phyloP scores from a whole-genome alignment of 176 grass and related monocot genomes.

The Melocanna baccifera region DNA sequence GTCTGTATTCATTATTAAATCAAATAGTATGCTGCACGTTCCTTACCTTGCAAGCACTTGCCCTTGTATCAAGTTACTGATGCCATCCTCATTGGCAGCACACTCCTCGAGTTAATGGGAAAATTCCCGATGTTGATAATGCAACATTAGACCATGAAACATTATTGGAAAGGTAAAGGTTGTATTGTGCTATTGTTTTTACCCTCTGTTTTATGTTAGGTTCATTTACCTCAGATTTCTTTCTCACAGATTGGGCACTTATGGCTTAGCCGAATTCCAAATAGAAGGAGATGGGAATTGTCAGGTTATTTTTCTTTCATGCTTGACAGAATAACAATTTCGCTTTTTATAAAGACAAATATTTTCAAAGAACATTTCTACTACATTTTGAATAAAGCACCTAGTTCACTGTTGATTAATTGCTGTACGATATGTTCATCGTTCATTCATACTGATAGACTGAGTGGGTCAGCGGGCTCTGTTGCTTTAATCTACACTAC shows the following conservation, averaged over 20 bases:
- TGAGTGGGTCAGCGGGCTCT: neutral
- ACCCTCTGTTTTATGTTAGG: neutral
- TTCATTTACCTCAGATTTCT: slow-evolving; percentile 7
- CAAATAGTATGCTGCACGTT: slow-evolving; percentile 7
- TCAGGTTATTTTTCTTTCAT: slow-evolving; percentile 57
- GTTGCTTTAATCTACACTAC: slow-evolving; percentile 5
- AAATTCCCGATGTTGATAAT: slow-evolving; percentile 90
- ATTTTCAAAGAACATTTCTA: neutral
- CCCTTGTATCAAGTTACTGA: slow-evolving; percentile 29
- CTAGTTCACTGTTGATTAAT: neutral
- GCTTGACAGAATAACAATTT: neutral
- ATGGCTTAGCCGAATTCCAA: slow-evolving; percentile 94
- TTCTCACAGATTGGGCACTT: slow-evolving; percentile 63
- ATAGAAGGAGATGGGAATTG: slow-evolving; percentile 99
- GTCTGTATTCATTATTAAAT: neutral
- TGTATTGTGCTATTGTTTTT: slow-evolving; percentile 1
- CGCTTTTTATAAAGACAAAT: slow-evolving; percentile 13
- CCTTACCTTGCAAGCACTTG: neutral
- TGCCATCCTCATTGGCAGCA: slow-evolving; percentile 56
- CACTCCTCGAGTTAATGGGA: slow-evolving; percentile 94
- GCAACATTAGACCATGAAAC: slow-evolving; percentile 89
- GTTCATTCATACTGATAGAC: neutral
- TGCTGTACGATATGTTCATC: neutral
- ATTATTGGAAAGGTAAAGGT: slow-evolving; percentile 74
- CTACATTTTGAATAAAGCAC: neutral